Conservation (phyloP, 148 eudicot genomes). For the Camellia granthamiana region DNA sequence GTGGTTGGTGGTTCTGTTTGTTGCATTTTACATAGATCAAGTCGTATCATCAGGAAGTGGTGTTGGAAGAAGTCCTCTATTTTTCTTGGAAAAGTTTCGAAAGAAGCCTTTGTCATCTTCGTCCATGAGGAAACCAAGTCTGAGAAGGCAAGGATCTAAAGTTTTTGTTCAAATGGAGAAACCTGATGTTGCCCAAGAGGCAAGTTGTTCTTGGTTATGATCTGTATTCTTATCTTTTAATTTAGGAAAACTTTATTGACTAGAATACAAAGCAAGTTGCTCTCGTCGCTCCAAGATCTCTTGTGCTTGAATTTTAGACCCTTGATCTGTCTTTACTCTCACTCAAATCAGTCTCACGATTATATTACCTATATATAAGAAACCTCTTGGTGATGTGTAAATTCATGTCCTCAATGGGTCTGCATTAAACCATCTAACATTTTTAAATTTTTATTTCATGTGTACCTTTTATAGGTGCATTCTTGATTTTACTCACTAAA, state of each 20-base stretch:
- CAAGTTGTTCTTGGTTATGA: slow-evolving; percentile 20
- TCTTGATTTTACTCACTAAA: not conserved
- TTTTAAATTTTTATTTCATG: not conserved
- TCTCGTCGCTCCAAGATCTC: not conserved
- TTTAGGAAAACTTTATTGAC: not conserved
- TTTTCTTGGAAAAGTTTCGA: slow-evolving; percentile 40
- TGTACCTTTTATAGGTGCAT: not conserved
- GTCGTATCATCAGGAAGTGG: slow-evolving; percentile 67
- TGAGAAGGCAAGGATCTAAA: slow-evolving; percentile 62
- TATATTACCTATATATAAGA: not conserved
- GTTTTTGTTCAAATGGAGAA: slow-evolving; percentile 73
- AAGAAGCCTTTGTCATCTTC: slow-evolving; percentile 46
- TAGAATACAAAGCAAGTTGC: not conserved
- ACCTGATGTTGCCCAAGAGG: slow-evolving; percentile 91
- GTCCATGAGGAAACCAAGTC: slow-evolving; percentile 41
- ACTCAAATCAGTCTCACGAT: not conserved
- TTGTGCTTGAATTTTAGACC: not conserved
- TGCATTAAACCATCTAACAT: not conserved
- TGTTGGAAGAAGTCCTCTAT: slow-evolving; percentile 51
- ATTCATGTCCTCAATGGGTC: not conserved
- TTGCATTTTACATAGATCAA: slow-evolving; percentile 73
- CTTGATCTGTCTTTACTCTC: not conserved
- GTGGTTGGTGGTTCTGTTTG: slow-evolving; percentile 66
- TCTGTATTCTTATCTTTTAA: not conserved
- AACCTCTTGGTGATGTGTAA: not conserved